Evolutionary conservation across 768 basidiomycete species (phyloP).

Genomic region (Chalciporus pseudorubinellus): DNA sequence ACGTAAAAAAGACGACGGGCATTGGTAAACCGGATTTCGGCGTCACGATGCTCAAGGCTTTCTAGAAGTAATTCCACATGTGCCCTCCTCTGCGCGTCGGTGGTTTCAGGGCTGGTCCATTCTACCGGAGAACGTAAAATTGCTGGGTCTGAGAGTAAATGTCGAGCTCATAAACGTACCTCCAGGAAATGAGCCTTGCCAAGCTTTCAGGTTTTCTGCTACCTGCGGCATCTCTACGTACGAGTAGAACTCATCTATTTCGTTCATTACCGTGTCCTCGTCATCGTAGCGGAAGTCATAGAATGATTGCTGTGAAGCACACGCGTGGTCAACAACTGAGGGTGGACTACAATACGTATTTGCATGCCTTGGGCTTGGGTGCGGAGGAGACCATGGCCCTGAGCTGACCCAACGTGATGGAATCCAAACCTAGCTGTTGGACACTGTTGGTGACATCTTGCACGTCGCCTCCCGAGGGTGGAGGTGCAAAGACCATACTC

Average conservation of each 20-base stretch:
- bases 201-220: constrained; percentile 81
- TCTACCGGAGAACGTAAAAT: constrained; percentile 41
- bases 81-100: constrained; percentile 57
- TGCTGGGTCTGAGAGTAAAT: background rate
- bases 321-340: constrained; percentile 18
- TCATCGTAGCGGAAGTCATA: constrained; percentile 96
- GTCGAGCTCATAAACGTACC: constrained; percentile 44
- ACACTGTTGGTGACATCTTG: constrained; percentile 31
- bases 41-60: constrained; percentile 82
- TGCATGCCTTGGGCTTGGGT: constrained; percentile 71
- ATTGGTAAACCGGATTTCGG: constrained; percentile 81
- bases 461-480: constrained; percentile 25
- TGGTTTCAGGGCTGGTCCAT: constrained; percentile 67
- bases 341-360: constrained; percentile 5
- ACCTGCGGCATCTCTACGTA: constrained; percentile 95
- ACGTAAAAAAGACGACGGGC: constrained; percentile 88
- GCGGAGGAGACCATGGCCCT: constrained; percentile 66
- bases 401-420: constrained; percentile 79
- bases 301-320: constrained; percentile 63
- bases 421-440: constrained; percentile 54
- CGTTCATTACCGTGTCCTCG: constrained; percentile 92
- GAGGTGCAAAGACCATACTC: constrained; percentile 36
- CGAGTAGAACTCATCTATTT: constrained; percentile 97
- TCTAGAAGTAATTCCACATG: constrained; percentile 82
- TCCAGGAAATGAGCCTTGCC: constrained; percentile 78